These are phyloP conservation scores for Stagonosporopsis vannaccii DNA, from an alignment of 2,329 filamentous ascomycete species.

Conservation along the genomic window DNA sequence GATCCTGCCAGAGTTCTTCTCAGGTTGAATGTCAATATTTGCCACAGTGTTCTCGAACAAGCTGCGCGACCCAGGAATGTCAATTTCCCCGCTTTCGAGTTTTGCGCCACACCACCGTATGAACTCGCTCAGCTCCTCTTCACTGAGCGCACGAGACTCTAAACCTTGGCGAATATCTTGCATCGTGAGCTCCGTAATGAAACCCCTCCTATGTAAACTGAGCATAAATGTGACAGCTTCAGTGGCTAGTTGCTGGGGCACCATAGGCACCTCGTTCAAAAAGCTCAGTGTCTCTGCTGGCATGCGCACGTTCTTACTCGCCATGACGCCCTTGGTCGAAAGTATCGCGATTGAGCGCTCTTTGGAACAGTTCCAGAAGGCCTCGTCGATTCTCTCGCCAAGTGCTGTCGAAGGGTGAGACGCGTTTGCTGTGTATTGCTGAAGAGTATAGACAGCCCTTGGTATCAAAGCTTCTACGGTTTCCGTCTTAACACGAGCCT, in stretches of 20 bases:
- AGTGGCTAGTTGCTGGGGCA: conserved; percentile 77
- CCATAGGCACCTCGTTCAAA: conserved; percentile 84
- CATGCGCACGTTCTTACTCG: conserved; percentile 83
- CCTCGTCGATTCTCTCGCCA: conserved; percentile 87
- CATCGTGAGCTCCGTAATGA: conserved; percentile 87
- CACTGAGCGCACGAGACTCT: conserved; percentile 79
- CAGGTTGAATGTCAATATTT: conserved; percentile 62
- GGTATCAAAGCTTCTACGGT: conserved; percentile 71
- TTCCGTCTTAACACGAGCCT: conserved; percentile 66
- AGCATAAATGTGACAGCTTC: conserved; percentile 75
- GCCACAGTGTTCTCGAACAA: conserved; percentile 84
- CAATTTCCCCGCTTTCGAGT: conserved; percentile 74
- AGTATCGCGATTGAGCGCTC: conserved; percentile 81
- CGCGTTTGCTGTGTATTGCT: conserved; percentile 86
- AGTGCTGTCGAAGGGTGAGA: conserved; percentile 88
- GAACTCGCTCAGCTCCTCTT: conserved; percentile 81
- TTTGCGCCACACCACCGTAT: conserved; percentile 83
- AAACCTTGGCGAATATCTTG: conserved; percentile 85
- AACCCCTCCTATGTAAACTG: conserved; percentile 81
- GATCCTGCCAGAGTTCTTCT: conserved; percentile 68
- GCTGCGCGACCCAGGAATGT: conserved; percentile 69
- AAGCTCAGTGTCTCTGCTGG: conserved; percentile 76
- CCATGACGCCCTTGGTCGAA: conserved; percentile 84
- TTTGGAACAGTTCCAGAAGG: conserved; percentile 92
- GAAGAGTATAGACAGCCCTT: conserved; percentile 81